Base-by-base conservation (phyloP, 2,329 filamentous ascomycete genomes). In the Pyrenophora graminea region DNA sequence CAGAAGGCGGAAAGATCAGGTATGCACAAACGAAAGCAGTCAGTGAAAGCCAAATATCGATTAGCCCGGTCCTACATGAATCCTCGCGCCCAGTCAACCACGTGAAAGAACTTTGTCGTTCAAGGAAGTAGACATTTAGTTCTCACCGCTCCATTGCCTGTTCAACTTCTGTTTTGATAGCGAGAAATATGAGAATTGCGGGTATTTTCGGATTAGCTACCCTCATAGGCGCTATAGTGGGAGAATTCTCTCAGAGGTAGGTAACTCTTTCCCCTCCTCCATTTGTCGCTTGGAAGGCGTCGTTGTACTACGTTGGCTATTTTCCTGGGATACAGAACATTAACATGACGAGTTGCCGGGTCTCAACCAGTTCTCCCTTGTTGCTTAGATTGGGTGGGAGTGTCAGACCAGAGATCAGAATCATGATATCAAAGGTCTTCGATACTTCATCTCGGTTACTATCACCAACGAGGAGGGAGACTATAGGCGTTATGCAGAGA, bases 281-380 rank as follows among this genome's bases (percentile, higher is more conserved):
- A 9, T 1, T 25, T 9, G 23, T 5, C 6, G 23, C 4, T 25
- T 25, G 6, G 6, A 25, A 25, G 2, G 23, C 23, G 23, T 25
- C 23, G 1, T 25, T 1, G 19, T 25, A 25, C 23, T 25, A 25
- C 23, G 23, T 25, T 6, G 23, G 23, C 8, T 25, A 8, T 25
- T 25, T 25, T 25, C 23, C 23, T 25, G 23, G 8, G 23, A 7
- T 23, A 4, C 7, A 4, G 6, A 25, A 7, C 8, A 9, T 25
- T 25, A 6, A 25, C 23, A 25, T 3, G 49, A 58, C 2, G 23
- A 54, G 6, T 23, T 59, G 19, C 60, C 61, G 4, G 46, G 34
- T 2, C 41, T 63, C 2, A 54, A 48, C 15, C 46, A 58, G 19
- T 63, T 63, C 25, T 64, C 61, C 2, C 61, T 63, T 13, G 48